Conservation (phyloP, 805 yeast genomes). For the Komagataella populi region DNA sequence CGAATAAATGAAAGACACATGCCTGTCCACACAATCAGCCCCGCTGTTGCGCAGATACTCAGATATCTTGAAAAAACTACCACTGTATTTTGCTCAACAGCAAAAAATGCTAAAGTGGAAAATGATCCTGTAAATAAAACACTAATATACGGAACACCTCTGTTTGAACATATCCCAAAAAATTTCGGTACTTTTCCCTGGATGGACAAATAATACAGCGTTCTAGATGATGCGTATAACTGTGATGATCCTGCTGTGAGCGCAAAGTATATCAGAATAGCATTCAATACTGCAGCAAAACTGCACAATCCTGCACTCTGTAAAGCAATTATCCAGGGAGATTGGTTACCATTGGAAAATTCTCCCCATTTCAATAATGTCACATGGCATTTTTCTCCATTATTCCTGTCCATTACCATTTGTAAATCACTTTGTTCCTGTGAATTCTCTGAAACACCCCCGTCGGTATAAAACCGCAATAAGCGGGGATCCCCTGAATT, state of each 20-base stretch:
- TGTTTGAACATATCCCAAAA: constrained; percentile 43
- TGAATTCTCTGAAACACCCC: constrained; percentile 7
- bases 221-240: constrained; percentile 46
- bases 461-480: constrained; percentile 33
- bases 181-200: constrained; percentile 49
- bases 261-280: constrained; percentile 38
- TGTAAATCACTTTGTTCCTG: constrained; percentile 4
- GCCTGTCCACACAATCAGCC: constrained; percentile 67
- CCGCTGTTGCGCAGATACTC: constrained; percentile 59
- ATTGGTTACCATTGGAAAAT: constrained; percentile 31
- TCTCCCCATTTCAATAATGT: constrained; percentile 18
- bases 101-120: constrained; percentile 46
- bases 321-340: constrained; percentile 46
- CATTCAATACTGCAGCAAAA: constrained; percentile 37
- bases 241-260: constrained; percentile 45
- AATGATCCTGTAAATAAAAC: constrained; percentile 51
- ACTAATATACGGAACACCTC: constrained; percentile 64
- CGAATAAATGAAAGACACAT: constrained; percentile 44
- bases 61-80: constrained; percentile 54
- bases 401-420: constrained; percentile 10
- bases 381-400: constrained; percentile 14
- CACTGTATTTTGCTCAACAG: constrained; percentile 44
- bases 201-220: constrained; percentile 37
- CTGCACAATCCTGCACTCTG: constrained; percentile 35
- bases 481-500: constrained; percentile 71